Base-by-base conservation (phyloP, 2,329 filamentous ascomycete species). In the Parascedosporium putredinis region DNA sequence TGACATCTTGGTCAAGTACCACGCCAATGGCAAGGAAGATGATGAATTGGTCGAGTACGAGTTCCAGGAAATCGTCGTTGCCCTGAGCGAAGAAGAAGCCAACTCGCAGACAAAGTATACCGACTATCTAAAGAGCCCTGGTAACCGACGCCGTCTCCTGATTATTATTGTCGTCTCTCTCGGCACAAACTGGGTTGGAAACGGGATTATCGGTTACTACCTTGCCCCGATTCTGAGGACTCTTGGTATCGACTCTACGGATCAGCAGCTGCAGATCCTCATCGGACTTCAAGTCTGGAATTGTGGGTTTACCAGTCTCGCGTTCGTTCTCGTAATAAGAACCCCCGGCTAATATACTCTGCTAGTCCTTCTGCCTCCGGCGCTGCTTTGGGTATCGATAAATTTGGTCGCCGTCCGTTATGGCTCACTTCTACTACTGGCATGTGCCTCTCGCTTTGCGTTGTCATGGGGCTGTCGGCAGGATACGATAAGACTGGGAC, bases 331-430 rank as follows among this genome's bases (percentile, higher is more conserved):
- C n/a, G n/a, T n/a, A n/a, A n/a, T n/a, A n/a, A n/a, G n/a, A n/a
- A n/a, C n/a, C n/a, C n/a, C n/a, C n/a, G n/a, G n/a, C n/a, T n/a
- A n/a, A n/a, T n/a, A n/a, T n/a, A n/a, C n/a, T n/a, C n/a, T n/a
- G n/a, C n/a, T 67, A 34, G 50, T 51, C 8, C 61, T 62, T 1
- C n/a, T n/a, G 66, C 69, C 14, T 43, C 65, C 8, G 51, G 51
- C 34, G 62, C 59, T 3, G 68, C 68, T 0, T 63, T 67, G 42
- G 56, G 70, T 3, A 65, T 71, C 4, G 69, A 72, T 48, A 60
- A 59, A 12, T 59, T 70, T 2, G 69, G 69, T n/a, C 62, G 70
- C 9, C 62, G 70, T n/a, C 61, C 62, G 12, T 60, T 73, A 22
- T 70, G 69, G 56, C 55, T 70, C 29, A 59, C 58, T 61, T 61